Evolutionary conservation across 305 asterid genomes (phyloP).

Genomic region (Euphrasia arctica): DNA sequence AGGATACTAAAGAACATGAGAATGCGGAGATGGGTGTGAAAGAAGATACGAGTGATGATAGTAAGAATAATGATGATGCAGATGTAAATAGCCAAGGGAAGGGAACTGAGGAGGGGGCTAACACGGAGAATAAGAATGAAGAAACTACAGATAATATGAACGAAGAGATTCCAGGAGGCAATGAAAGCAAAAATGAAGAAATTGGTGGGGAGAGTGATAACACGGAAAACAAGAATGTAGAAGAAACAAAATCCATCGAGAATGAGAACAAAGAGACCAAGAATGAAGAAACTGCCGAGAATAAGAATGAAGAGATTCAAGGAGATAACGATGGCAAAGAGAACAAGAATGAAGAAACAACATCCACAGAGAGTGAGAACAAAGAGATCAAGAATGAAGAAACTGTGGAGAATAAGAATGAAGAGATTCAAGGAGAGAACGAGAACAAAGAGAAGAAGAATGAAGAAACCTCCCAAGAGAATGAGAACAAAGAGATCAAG

Average conservation of each 20-base stretch:
- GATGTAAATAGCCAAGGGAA: conserved; percentile 27
- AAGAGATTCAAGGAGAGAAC: conserved; percentile 23
- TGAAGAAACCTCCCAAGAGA: conserved; percentile 25
- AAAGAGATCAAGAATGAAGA: conserved; percentile 28
- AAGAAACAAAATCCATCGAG: conserved; percentile 22
- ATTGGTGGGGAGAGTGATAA: background rate
- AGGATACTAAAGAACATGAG: conserved; percentile 18
- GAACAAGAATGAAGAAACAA: conserved; percentile 22
- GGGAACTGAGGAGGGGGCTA: conserved; percentile 29
- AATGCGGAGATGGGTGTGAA: conserved; percentile 24
- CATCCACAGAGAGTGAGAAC: conserved; percentile 24
- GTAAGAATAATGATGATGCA: conserved; percentile 22
- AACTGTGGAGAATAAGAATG: conserved; percentile 26
- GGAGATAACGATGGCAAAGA: conserved; percentile 10
- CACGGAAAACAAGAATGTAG: conserved; percentile 21
- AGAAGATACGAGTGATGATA: conserved; percentile 26
- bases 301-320: conserved; percentile 28
- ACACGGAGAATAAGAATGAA: conserved; percentile 30
- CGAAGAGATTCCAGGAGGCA: conserved; percentile 30
- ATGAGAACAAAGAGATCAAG: conserved; percentile 25
- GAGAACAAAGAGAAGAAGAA: conserved; percentile 24
- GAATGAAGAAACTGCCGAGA: conserved; percentile 29
- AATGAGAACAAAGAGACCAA: conserved; percentile 25
- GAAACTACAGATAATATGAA: conserved; percentile 26
- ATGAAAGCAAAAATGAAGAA: conserved; percentile 33